Percentiles rank a stretch among this genome's conserved stretches.
Evolutionary conservation across 768 basidiomycete species (phyloP).

Genomic region (Xerocomus potaroensis): DNA sequence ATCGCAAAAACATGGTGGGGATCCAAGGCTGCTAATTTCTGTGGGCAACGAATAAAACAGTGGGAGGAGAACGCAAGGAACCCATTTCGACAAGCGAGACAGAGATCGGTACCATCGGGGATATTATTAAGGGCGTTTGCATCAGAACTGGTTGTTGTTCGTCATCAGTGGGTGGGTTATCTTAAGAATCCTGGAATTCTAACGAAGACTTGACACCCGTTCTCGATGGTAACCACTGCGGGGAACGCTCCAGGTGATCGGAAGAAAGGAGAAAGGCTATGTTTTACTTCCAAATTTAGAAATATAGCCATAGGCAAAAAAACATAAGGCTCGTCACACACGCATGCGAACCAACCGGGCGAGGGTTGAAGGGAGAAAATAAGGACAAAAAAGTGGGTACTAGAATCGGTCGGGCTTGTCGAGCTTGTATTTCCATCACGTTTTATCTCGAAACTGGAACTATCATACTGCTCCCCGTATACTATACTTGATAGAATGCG

Average conservation of each 20-base stretch:
- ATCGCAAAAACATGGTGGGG: slow-evolving; percentile 35
- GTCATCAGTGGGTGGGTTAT: not conserved
- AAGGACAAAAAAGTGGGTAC: too few relatives aligned
- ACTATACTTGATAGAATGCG: too few relatives aligned
- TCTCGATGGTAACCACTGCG: slow-evolving; percentile 21
- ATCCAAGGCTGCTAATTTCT: slow-evolving; percentile 39
- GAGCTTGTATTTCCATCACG: too few relatives aligned
- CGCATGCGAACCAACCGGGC: too few relatives aligned
- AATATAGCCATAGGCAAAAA: too few relatives aligned
- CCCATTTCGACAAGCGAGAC: slow-evolving; percentile 44
- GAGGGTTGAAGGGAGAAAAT: too few relatives aligned
- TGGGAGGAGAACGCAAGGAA: slow-evolving; percentile 37
- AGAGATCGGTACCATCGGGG: slow-evolving; percentile 36
- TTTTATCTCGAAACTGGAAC: too few relatives aligned
- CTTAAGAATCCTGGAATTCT: not conserved
- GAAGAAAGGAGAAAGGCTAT: too few relatives aligned
- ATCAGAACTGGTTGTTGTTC: slow-evolving; percentile 27
- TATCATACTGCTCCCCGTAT: too few relatives aligned
- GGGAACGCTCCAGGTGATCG: too few relatives aligned
- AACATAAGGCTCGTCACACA: slow-evolving; percentile 17
- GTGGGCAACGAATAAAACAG: slow-evolving; percentile 43
- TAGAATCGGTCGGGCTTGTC: too few relatives aligned
- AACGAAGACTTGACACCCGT: not conserved
- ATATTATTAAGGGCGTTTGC: slow-evolving; percentile 11
- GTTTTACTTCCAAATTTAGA: too few relatives aligned